These are phyloP conservation scores for Fusarium mundagurra DNA, from an alignment of 2,329 filamentous ascomycete species.

Conservation along the genomic window DNA sequence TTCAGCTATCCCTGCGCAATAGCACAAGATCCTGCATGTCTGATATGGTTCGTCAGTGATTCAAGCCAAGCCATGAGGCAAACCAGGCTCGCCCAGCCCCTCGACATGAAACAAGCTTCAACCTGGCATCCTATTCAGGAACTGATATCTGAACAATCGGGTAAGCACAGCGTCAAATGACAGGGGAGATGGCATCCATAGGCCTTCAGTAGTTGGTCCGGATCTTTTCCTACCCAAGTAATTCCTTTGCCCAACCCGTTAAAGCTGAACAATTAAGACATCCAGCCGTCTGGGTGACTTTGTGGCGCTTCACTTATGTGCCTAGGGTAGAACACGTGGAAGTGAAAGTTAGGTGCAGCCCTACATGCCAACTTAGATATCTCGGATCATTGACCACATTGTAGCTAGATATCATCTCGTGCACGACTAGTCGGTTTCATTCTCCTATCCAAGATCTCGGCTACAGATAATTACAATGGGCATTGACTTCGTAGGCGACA, in stretches of 20 bases:
- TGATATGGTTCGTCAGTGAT: slow-evolving; percentile 3
- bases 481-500: background rate
- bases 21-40: slow-evolving; percentile 2
- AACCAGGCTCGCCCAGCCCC: background rate
- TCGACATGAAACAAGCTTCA: slow-evolving; percentile 11
- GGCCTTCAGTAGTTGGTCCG: background rate
- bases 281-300: background rate
- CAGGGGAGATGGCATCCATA: slow-evolving; percentile 1
- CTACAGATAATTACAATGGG: background rate
- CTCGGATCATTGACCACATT: slow-evolving; percentile 20
- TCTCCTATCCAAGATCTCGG: slow-evolving; percentile 1
- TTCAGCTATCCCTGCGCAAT: background rate
- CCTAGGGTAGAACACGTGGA: slow-evolving; percentile 16
- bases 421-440: slow-evolving; percentile 20
- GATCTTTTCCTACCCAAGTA: background rate
- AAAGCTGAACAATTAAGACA: background rate
- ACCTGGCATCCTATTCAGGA: background rate
- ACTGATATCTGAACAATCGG: background rate
- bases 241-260: background rate
- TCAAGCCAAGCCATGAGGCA: slow-evolving; percentile 14
- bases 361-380: slow-evolving; percentile 8
- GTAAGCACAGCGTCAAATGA: background rate
- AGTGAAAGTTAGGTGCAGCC: slow-evolving; percentile 12
- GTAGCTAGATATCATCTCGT: slow-evolving; percentile 11
- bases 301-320: background rate